Evolutionary conservation across 371 early-diverging fungal genomes (phyloP).

Genomic region (Umbelopsis sp.): DNA sequence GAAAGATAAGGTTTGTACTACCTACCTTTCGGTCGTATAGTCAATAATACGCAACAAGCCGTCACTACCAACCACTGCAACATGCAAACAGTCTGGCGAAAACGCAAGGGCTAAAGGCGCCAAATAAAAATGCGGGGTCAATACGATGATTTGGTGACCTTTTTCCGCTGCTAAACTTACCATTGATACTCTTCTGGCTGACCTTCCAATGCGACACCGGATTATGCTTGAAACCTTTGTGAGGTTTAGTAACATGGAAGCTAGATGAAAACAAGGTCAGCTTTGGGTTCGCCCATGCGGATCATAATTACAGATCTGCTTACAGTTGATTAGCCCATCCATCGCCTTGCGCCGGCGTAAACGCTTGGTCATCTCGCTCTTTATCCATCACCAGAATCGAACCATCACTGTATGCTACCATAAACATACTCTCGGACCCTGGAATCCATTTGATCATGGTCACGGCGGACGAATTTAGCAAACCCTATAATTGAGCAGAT

Average conservation of each 20-base stretch:
- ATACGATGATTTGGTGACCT: neutral
- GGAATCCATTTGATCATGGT: constrained; percentile 91
- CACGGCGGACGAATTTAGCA: constrained; percentile 69
- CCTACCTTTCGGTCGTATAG: constrained; percentile 65
- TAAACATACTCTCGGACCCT: constrained; percentile 81
- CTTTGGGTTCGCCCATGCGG: no score
- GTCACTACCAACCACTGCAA: constrained; percentile 80
- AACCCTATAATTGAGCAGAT: constrained; percentile 46
- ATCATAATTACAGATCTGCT: neutral
- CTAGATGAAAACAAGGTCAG: constrained; percentile 25
- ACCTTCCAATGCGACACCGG: constrained; percentile 81
- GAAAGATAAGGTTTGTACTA: neutral
- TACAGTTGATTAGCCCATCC: constrained; percentile 35
- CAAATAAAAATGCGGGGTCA: neutral
- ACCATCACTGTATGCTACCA: constrained; percentile 81
- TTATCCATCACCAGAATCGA: constrained; percentile 84
- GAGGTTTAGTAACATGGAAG: constrained; percentile 57
- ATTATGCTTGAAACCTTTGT: constrained; percentile 66
- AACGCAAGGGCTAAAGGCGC: constrained; percentile 68
- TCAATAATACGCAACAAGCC: constrained; percentile 81
- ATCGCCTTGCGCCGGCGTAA: constrained; percentile 39
- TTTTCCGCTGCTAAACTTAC: constrained; percentile 29
- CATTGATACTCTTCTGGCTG: constrained; percentile 68
- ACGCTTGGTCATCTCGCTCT: constrained; percentile 78
- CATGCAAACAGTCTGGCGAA: constrained; percentile 84